Evolutionary conservation across 768 basidiomycete genomes (phyloP).

Genomic region (Hirschioporus abietinus): DNA sequence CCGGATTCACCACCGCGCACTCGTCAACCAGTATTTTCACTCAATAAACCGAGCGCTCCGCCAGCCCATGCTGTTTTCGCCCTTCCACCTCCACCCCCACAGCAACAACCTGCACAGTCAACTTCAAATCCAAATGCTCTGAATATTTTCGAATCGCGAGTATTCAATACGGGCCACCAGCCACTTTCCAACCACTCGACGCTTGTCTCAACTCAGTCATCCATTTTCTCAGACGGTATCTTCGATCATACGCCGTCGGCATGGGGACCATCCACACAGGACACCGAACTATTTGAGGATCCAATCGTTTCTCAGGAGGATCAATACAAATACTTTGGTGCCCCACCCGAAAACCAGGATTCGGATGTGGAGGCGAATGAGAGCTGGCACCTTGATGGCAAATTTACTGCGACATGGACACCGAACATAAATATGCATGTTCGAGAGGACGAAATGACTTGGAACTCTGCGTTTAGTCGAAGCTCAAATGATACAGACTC

Average conservation of each 20-base stretch:
- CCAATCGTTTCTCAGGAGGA: background rate
- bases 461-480: constrained; percentile 65
- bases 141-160: background rate
- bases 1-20: constrained; percentile 45
- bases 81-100: constrained; percentile 10
- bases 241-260: constrained; percentile 44
- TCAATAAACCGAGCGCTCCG: background rate
- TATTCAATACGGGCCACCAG: background rate
- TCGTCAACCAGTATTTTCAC: constrained; percentile 14
- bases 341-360: constrained; percentile 7
- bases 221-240: constrained; percentile 42
- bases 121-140: background rate
- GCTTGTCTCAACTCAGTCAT: constrained; percentile 36
- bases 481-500: constrained; percentile 21
- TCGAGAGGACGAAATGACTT: constrained; percentile 69
- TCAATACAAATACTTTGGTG: background rate
- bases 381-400: constrained; percentile 73
- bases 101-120: constrained; percentile 43
- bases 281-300: constrained; percentile 44
- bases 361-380: constrained; percentile 55
- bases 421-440: constrained; percentile 43
- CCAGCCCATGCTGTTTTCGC: constrained; percentile 16
- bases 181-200: background rate
- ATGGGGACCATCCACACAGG: constrained; percentile 60
- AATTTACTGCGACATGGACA: constrained; percentile 56